These are phyloP conservation scores for Hanseniaspora hatyaiensis DNA, from an alignment of 805 yeast species.

Conservation along the genomic window DNA sequence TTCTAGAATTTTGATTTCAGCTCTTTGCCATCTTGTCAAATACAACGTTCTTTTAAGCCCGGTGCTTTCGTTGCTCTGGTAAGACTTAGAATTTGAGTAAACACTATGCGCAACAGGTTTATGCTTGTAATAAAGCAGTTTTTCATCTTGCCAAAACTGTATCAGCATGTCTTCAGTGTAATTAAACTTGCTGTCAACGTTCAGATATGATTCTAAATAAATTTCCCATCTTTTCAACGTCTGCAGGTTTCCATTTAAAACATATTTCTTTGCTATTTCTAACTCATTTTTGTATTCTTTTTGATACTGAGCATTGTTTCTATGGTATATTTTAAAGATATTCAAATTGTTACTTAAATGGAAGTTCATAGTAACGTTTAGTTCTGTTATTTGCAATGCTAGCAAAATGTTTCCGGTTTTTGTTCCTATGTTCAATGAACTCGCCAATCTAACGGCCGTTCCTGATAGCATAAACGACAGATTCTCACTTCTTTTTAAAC, in stretches of 20 bases:
- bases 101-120: slow-evolving; percentile 7
- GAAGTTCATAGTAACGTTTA: slow-evolving; percentile 68
- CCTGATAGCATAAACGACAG: slow-evolving; percentile 94
- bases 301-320: slow-evolving; percentile 1
- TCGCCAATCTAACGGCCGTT: slow-evolving; percentile 73
- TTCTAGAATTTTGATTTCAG: slow-evolving; percentile 66
- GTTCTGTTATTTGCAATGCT: slow-evolving; percentile 77
- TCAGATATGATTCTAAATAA: not conserved
- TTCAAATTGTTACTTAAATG: slow-evolving; percentile 63
- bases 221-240: slow-evolving; percentile 18
- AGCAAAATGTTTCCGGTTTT: slow-evolving; percentile 60
- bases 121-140: slow-evolving; percentile 23
- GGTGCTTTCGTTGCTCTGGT: slow-evolving; percentile 17
- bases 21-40: slow-evolving; percentile 41
- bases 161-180: slow-evolving; percentile 22
- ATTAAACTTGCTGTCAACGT: slow-evolving; percentile 10
- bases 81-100: slow-evolving; percentile 13
- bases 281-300: slow-evolving; percentile 4
- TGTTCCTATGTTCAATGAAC: slow-evolving; percentile 72
- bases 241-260: slow-evolving; percentile 27
- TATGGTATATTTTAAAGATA: slow-evolving; percentile 6
- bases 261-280: slow-evolving; percentile 21
- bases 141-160: slow-evolving; percentile 30
- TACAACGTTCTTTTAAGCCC: slow-evolving; percentile 41
- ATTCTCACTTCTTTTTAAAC: slow-evolving; percentile 74